phyloP scores from a whole-genome alignment of 2,329 filamentous ascomycete genomes.

The Alternaria brassicae region DNA sequence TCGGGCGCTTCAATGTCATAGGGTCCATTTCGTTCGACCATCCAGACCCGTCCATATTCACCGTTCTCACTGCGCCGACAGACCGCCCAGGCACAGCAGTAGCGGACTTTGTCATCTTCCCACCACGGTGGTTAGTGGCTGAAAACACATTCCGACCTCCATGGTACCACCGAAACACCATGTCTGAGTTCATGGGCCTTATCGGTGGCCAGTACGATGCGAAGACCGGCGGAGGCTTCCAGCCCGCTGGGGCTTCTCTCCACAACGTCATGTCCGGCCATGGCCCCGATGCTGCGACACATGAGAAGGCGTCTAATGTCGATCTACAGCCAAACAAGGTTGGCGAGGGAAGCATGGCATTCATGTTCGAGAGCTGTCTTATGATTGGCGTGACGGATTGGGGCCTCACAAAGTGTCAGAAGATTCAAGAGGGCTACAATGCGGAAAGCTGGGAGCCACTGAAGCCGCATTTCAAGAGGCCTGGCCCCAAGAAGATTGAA shows the following conservation, averaged over 20 bases:
- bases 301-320: conserved; percentile 64
- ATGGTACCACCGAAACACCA: conserved; percentile 75
- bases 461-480: conserved; percentile 55
- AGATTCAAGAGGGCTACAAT: conserved; percentile 76
- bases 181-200: conserved; percentile 73
- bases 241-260: conserved; percentile 67
- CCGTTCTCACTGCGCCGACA: conserved; percentile 70
- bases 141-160: conserved; percentile 75
- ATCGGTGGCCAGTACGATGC: conserved; percentile 69
- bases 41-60: conserved; percentile 71
- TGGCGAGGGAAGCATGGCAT: conserved; percentile 70
- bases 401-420: conserved; percentile 73
- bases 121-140: conserved; percentile 72
- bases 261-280: conserved; percentile 80
- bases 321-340: conserved; percentile 65
- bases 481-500: conserved; percentile 35
- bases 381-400: conserved; percentile 77
- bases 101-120: conserved; percentile 76
- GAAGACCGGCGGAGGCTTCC: conserved; percentile 65
- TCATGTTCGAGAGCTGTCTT: conserved; percentile 71
- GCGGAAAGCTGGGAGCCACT: conserved; percentile 77
- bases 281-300: conserved; percentile 66
- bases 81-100: conserved; percentile 62
- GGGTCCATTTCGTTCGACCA: conserved; percentile 68
- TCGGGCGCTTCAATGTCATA: conserved; percentile 64